These are phyloP conservation scores for Phaseolus coccineus DNA, from an alignment of 331 rosid genomes.

Conservation along the genomic window DNA sequence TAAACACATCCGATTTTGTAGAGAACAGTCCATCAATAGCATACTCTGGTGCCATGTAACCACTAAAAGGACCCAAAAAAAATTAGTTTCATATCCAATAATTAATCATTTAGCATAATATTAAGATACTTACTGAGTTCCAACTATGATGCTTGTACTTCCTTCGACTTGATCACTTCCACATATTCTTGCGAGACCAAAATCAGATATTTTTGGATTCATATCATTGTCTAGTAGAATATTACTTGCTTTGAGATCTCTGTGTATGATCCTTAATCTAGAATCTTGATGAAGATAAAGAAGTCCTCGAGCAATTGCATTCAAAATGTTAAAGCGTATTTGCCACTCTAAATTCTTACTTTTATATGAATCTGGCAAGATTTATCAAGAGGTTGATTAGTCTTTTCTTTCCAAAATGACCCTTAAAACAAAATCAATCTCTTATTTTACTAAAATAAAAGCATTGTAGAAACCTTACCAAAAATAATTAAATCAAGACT, in stretches of 20 bases:
- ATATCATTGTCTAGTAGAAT: background rate
- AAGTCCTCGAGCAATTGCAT: slow-evolving; percentile 5
- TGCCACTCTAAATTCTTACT: background rate
- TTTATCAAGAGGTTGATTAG: background rate
- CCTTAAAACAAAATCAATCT: background rate
- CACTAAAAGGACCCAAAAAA: background rate
- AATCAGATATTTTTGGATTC: slow-evolving; percentile 21
- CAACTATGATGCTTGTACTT: background rate
- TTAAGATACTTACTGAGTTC: background rate
- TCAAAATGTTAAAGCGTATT: background rate
- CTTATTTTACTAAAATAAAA: background rate
- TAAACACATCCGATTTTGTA: background rate
- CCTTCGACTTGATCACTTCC: slow-evolving; percentile 5
- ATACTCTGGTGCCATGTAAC: slow-evolving; percentile 25
- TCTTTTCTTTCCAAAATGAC: background rate
- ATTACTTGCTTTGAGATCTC: background rate
- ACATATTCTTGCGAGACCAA: background rate
- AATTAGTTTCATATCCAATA: background rate
- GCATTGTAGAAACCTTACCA: background rate
- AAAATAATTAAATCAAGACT: slow-evolving; percentile 14
- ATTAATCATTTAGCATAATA: background rate
- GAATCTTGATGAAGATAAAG: slow-evolving; percentile 19
- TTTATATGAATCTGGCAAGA: background rate
- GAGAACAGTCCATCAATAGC: slow-evolving; percentile 12
- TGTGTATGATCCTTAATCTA: slow-evolving; percentile 6